Evolutionary conservation across 1,284 basidiomycete species (phyloP).

Genomic region (Cutaneotrichosporon cyanovorans): DNA sequence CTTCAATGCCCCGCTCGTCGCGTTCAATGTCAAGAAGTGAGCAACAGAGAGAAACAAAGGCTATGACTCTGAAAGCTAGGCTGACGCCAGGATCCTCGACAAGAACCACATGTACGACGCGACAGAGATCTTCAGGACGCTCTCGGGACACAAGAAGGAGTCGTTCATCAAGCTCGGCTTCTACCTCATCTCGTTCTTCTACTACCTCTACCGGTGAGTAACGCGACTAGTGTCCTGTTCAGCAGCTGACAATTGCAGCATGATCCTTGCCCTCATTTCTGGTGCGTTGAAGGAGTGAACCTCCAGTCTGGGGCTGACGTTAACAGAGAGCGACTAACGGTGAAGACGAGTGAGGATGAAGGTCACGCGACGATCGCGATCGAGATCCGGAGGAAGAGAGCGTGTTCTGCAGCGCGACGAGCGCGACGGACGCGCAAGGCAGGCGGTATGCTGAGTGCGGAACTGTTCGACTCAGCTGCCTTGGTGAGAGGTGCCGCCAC

Average conservation of each 20-base stretch:
- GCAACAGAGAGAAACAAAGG: slow-evolving; percentile 31
- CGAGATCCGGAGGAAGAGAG: too few relatives aligned
- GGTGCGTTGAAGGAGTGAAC: too few relatives aligned
- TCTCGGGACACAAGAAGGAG: slow-evolving; percentile 92
- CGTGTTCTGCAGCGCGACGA: too few relatives aligned
- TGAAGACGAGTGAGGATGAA: background rate
- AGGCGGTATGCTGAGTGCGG: too few relatives aligned
- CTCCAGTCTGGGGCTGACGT: slow-evolving; percentile 1
- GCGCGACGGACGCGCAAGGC: too few relatives aligned
- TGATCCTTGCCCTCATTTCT: slow-evolving; percentile 79
- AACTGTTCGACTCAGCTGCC: too few relatives aligned
- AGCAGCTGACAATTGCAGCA: slow-evolving; percentile 48
- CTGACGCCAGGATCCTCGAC: slow-evolving; percentile 65
- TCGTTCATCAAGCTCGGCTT: slow-evolving; percentile 94
- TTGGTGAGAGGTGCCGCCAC: background rate
- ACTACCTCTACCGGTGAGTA: slow-evolving; percentile 88
- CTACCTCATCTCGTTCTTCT: slow-evolving; percentile 91
- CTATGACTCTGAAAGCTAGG: background rate
- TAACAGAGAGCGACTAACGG: slow-evolving; percentile 10
- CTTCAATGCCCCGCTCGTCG: slow-evolving; percentile 82
- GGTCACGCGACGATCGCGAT: too few relatives aligned
- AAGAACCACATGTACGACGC: slow-evolving; percentile 99
- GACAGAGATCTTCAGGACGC: slow-evolving; percentile 95
- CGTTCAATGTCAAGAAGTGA: slow-evolving; percentile 91
- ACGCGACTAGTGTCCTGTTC: background rate